phyloP scores from a whole-genome alignment of 495 filamentous ascomycete species.

The Lophiostoma macrostomum region DNA sequence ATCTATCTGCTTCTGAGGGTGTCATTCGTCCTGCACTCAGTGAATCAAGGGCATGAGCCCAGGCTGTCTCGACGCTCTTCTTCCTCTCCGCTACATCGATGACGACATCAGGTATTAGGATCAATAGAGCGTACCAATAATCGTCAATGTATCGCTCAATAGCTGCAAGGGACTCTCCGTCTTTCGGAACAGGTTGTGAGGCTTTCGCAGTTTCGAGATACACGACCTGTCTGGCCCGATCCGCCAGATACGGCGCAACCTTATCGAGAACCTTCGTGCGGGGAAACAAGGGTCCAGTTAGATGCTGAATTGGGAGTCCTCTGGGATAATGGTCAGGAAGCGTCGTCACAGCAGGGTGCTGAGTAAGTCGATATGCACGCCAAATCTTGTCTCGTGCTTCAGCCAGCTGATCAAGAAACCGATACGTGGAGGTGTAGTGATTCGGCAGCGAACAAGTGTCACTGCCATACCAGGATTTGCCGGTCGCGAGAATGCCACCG shows the following conservation, averaged over 20 bases:
- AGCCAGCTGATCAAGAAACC: conserved; percentile 26
- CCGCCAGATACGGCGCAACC: conserved; percentile 18
- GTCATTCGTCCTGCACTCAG: conserved; percentile 18
- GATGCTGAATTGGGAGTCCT: conserved; percentile 23
- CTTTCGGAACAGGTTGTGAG: not conserved
- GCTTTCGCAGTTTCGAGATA: conserved; percentile 5
- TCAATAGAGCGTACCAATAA: conserved; percentile 12
- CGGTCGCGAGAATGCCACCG: not conserved
- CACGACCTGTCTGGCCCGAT: conserved; percentile 6
- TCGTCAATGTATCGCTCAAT: conserved; percentile 27
- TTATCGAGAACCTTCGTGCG: not conserved
- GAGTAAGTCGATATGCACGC: conserved; percentile 16
- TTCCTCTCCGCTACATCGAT: conserved; percentile 4
- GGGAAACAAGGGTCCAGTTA: not conserved
- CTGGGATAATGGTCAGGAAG: conserved; percentile 19
- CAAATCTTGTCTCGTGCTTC: conserved; percentile 22
- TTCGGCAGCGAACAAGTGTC: too few relatives aligned
- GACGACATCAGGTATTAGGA: conserved; percentile 1
- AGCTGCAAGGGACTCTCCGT: conserved; percentile 10
- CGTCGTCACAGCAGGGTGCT: conserved; percentile 1
- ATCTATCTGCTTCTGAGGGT: conserved; percentile 11
- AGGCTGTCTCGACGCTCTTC: conserved; percentile 6
- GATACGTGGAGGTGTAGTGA: conserved; percentile 3
- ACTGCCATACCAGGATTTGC: too few relatives aligned
- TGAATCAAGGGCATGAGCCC: conserved; percentile 7